Conservation (phyloP, 2,329 filamentous ascomycete species). For the Claviceps maximensis region DNA sequence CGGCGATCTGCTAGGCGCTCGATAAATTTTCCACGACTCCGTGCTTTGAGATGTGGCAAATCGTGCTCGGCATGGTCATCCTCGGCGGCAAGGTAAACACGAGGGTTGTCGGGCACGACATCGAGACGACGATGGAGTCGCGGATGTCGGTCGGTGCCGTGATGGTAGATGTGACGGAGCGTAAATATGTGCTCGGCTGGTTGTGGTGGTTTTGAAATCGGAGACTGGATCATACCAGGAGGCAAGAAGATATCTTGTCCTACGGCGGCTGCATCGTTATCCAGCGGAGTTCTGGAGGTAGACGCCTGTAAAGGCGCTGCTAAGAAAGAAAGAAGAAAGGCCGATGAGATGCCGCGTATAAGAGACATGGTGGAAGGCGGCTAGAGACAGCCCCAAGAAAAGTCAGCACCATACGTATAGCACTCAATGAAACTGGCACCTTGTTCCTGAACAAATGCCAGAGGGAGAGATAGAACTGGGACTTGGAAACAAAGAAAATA, state of each 20-base stretch:
- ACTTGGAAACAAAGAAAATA: not conserved
- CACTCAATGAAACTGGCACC: not conserved
- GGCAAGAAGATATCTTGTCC: slow-evolving; percentile 31
- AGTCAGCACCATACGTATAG: slow-evolving; percentile 1
- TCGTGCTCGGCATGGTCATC: slow-evolving; percentile 40
- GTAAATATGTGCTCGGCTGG: slow-evolving; percentile 48
- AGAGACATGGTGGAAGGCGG: slow-evolving; percentile 23
- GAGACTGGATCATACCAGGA: slow-evolving; percentile 25
- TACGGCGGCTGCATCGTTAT: slow-evolving; percentile 19
- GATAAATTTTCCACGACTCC: slow-evolving; percentile 55
- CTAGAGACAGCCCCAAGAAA: slow-evolving; percentile 1
- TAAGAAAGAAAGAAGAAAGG: slow-evolving; percentile 53
- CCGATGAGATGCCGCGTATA: slow-evolving; percentile 48
- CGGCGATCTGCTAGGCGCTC: slow-evolving; percentile 71
- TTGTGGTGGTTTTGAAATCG: slow-evolving; percentile 28
- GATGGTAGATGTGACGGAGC: slow-evolving; percentile 84
- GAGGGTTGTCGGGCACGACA: slow-evolving; percentile 37
- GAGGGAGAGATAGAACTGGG: not conserved
- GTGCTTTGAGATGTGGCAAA: slow-evolving; percentile 42
- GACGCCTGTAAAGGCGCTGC: slow-evolving; percentile 36
- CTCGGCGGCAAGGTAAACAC: slow-evolving; percentile 48
- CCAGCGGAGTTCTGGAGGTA: slow-evolving; percentile 16
- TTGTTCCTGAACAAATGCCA: not conserved
- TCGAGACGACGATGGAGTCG: slow-evolving; percentile 65
- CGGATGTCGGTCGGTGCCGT: slow-evolving; percentile 71